Evolutionary conservation across 805 yeast genomes (phyloP), one percentile per base, ranked within the genome.

Genomic region (Zygoascus ofunaensis): DNA sequence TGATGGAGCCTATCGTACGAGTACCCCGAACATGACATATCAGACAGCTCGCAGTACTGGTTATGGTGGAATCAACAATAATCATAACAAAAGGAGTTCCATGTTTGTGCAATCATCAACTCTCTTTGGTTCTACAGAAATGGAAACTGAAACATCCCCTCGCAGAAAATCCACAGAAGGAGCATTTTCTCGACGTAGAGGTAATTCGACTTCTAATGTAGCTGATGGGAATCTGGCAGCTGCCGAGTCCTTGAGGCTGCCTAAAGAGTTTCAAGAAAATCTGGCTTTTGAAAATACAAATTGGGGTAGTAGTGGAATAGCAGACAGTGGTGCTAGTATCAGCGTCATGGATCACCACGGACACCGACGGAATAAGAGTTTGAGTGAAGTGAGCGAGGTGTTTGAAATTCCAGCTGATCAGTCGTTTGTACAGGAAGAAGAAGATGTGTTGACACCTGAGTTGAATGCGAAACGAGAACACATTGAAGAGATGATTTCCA

Each of bases 291-390:
- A 37, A 21, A 37, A 33, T 15, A n/a, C 41, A 7, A 34, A 34
- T 19, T 36, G 41, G 30, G 32, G 37, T 2, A 28, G 15, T 12
- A 42, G 38, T 15, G 30, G 45, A 28, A 15, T 4, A 8, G 15
- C 12, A 10, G 28, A 10, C 17, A 37, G 12, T 21, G 22, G 7
- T 37, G 2, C 33, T 10, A 23, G n/a, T n/a, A n/a, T n/a, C n/a
- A n/a, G n/a, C n/a, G n/a, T n/a, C n/a, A n/a, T n/a, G n/a, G n/a
- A n/a, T n/a, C n/a, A n/a, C n/a, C n/a, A n/a, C n/a, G n/a, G 36
- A 4, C 56, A 53, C 28, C 10, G 49, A 18, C 49, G 53, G 2
- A 50, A 51, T 41, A 43, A 47, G 38, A 51, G 55, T 37, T 36
- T 51, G 26, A 48, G 43, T 30, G 54, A 49, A 14, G 24, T 42